A percentile compares a stretch with the other conserved stretches of the same genome.
These are phyloP conservation scores for Nicotiana rustica DNA, from an alignment of 305 asterid genomes.

Conservation along the genomic window DNA sequence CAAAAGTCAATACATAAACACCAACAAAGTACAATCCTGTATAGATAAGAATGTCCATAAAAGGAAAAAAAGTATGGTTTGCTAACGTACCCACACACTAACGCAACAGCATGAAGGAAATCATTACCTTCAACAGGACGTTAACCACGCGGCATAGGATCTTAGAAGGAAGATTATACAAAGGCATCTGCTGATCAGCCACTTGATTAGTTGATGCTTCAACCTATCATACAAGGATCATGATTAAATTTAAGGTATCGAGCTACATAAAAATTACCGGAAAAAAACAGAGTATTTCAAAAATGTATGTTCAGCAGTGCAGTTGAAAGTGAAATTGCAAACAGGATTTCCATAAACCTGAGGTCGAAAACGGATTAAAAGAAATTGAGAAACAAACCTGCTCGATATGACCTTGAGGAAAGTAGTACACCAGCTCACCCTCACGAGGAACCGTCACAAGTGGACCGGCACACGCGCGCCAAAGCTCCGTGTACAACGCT, in stretches of 20 bases:
- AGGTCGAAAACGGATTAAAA: neutral
- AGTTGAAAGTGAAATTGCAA: conserved; percentile 24
- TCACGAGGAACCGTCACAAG: conserved; percentile 87
- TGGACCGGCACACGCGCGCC: conserved; percentile 98
- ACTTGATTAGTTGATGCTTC: conserved; percentile 95
- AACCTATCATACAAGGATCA: conserved; percentile 56
- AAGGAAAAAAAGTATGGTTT: neutral
- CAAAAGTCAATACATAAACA: conserved; percentile 12
- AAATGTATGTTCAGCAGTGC: conserved; percentile 16
- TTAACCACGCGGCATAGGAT: conserved; percentile 85
- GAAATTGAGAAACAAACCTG: conserved; percentile 57
- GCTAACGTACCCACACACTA: neutral
- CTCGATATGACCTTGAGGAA: conserved; percentile 97
- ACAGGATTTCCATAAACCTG: conserved; percentile 32
- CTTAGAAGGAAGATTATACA: conserved; percentile 86
- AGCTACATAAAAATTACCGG: neutral
- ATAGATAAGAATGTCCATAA: neutral
- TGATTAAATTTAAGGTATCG: neutral
- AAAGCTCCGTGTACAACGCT: conserved; percentile 85
- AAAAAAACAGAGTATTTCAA: neutral
- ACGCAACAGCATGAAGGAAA: neutral
- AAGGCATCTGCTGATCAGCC: conserved; percentile 90
- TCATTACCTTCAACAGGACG: conserved; percentile 75
- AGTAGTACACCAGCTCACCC: conserved; percentile 81
- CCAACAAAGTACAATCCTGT: neutral